Percentiles rank a stretch among this genome's conserved stretches.
phyloP scores from a whole-genome alignment of 306 rosid species.

The Nissolia schottii region DNA sequence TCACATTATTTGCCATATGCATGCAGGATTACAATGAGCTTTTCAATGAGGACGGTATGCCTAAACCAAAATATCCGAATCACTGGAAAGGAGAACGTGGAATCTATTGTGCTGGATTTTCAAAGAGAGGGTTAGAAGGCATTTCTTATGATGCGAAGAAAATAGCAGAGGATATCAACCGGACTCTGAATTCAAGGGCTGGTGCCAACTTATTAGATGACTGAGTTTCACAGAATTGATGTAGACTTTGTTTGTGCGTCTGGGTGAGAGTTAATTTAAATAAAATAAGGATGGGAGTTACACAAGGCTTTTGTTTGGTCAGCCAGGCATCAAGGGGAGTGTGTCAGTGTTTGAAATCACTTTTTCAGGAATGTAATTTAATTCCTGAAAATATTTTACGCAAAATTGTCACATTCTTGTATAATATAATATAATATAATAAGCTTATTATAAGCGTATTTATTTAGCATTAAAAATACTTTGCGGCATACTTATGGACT shows the following conservation, averaged over 20 bases:
- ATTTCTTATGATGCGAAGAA: conserved; percentile 41
- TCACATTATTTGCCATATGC: not conserved
- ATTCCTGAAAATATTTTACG: too few relatives aligned
- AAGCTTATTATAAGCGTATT: too few relatives aligned
- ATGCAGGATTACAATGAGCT: conserved; percentile 40
- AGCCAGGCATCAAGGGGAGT: too few relatives aligned
- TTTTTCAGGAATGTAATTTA: too few relatives aligned
- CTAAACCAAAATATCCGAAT: conserved; percentile 43
- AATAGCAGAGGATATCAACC: conserved; percentile 39
- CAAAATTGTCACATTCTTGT: too few relatives aligned
- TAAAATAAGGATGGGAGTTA: too few relatives aligned
- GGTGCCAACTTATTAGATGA: not conserved
- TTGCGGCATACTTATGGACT: too few relatives aligned
- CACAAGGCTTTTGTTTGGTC: too few relatives aligned
- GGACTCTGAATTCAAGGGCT: not conserved
- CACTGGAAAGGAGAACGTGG: conserved; percentile 54
- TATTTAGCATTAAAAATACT: too few relatives aligned
- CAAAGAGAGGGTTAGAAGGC: conserved; percentile 42
- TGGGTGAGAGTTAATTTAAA: too few relatives aligned
- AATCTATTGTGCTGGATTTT: conserved; percentile 53
- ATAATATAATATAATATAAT: too few relatives aligned
- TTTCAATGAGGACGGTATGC: conserved; percentile 60
- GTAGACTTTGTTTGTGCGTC: not conserved
- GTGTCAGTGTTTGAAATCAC: too few relatives aligned
- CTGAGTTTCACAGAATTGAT: not conserved